Base-by-base conservation (phyloP, 1,284 basidiomycete species). In the Pascua guehoae region DNA sequence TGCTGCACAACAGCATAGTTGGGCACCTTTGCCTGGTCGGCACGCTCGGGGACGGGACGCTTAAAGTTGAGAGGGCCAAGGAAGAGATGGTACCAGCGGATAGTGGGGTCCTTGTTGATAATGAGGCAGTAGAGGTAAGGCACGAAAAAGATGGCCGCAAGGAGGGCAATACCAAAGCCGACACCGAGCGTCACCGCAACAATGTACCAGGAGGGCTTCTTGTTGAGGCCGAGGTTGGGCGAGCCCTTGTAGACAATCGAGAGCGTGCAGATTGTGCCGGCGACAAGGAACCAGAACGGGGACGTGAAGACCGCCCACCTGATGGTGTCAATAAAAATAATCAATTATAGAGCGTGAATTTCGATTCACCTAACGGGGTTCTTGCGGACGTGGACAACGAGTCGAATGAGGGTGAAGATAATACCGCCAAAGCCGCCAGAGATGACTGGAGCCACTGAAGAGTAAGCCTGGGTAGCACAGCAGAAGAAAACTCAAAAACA, bases 281-380 rank as follows among this genome's bases (percentile, higher is more conserved):
- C 71, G 56, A 71, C 62, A 66, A 79, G 75, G 76, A 80, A 79
- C 69, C 76, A 79, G 66, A 79, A 68, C 7, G 79, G 79, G 4
- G 74, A 68, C 18, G 74, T 73, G 55, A 58, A 75, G 49, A 80
- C 69, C 9, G 74, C 78, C 65, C 73, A 78, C 54, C 65, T 32
- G 24, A n/a, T 32, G 3, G 24, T 7, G 24, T 32, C 7, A 32
- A 32, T 32, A 32, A 32, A 32, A 4, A 7, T 32, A n/a, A n/a
- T n/a, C n/a, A n/a, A 32, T 32, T 32, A 32, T 32, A 32, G 24
- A 32, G 24, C 4, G 24, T 7, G 24, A 32, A 32, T 24, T 60
- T 32, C 24, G 24, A 32, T 7, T 32, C 24, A 32, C 24, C 24
- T 53, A 50, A 72, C 62, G 10, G 77, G 71, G 67, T 80, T 68